These are phyloP conservation scores for Dryas drummondii DNA, from an alignment of 306 rosid species.

Conservation along the genomic window DNA sequence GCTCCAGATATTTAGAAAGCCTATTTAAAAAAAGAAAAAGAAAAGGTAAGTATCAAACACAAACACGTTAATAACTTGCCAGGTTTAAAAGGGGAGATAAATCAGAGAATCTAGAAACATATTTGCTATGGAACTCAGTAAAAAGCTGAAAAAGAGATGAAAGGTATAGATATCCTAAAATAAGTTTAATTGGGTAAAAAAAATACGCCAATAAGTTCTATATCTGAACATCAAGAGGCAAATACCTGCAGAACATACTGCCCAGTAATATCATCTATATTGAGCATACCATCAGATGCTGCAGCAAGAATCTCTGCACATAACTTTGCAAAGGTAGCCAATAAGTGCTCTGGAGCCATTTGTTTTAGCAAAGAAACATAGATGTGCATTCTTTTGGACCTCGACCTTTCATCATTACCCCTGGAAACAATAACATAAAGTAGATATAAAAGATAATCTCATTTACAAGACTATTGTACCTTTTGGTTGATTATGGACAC, in stretches of 20 bases:
- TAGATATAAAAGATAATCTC: constrained; percentile 10
- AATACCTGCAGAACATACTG: constrained; percentile 85
- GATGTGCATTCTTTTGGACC: constrained; percentile 83
- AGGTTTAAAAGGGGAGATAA: background rate
- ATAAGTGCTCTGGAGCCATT: constrained; percentile 95
- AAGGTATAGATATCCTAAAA: background rate
- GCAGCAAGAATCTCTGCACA: constrained; percentile 89
- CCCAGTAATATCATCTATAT: constrained; percentile 65
- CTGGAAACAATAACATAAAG: constrained; percentile 38
- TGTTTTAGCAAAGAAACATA: constrained; percentile 85
- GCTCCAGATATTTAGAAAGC: background rate
- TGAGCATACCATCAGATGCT: constrained; percentile 86
- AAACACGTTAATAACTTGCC: background rate
- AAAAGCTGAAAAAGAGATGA: background rate
- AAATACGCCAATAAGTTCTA: background rate
- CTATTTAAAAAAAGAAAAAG: too few relatives aligned
- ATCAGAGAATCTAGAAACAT: background rate
- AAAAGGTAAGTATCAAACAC: background rate
- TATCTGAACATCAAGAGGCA: background rate
- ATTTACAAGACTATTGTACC: constrained; percentile 15
- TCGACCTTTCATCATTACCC: constrained; percentile 70
- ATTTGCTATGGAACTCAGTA: background rate
- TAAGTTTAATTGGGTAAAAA: background rate
- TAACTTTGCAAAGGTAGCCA: constrained; percentile 88
- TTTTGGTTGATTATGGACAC: constrained; percentile 18